Base-by-base conservation (phyloP, 768 basidiomycete species). In the Amanita inopinata region DNA sequence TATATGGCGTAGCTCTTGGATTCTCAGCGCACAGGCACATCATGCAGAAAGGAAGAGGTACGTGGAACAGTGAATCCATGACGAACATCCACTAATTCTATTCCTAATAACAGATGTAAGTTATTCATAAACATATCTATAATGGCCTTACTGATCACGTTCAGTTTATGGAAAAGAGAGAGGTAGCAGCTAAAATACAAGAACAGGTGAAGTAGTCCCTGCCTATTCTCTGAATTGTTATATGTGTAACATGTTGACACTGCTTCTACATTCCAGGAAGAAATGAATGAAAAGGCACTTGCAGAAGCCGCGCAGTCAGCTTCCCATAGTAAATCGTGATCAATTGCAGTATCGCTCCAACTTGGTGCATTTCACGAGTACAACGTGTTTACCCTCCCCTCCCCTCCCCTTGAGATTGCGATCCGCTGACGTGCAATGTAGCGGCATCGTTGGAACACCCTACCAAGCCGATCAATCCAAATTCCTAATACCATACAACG, bases 31-130 rank as follows among this genome's bases (percentile, higher is more conserved):
- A 82, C 54, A 62, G 61, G 17, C 68, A 77, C 36, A 76, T 74
- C 3, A 56, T 80, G 47, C 62, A 63, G 38, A 63, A 68, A 40
- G 75, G 74, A 41, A 64, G 67, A 73, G 78, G 78, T 78, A 56
- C 45, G n/a, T n/a, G 72, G 37, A 33, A 6, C 30, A 23, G 35
- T 33, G 18, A 43, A 38, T 38, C 14, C 31, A 1, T 30, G 9
- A 40, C 28, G 43, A n/a, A 33, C 7, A 37, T 10, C 19, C 20
- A 34, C 45, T 48, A 40, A 51, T 44, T 45, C 32, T 22, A 36
- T 34, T 49, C 34, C 36, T 15, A 27, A 31, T 27, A n/a, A 51
- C 55, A 65, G 63, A 66, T 54, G 64, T 62, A 50, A 34, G 56
- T 53, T 35, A 25, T 32, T 48, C 31, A 15, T 27, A 10, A 22